Base-by-base conservation (phyloP, 768 basidiomycete genomes). In the Lactarius sanguifluus region DNA sequence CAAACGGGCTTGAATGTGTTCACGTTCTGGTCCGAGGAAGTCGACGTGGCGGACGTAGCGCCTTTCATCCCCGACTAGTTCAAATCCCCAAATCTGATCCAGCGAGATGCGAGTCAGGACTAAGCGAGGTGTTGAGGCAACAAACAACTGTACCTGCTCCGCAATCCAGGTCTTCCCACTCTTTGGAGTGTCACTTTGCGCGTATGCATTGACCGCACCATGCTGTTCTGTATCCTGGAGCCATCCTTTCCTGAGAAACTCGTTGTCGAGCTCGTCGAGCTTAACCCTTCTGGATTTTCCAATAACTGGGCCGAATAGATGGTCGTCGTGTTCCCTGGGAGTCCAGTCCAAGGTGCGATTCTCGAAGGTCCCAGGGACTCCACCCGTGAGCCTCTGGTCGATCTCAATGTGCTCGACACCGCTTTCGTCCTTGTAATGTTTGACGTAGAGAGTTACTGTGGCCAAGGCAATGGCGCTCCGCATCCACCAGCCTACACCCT, bases 401-500 rank as follows among this genome's bases (percentile, higher is more conserved):
- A 90, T 73, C 63, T 88, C 85, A 68, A 92, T 84, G 72, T 81
- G 84, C 75, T 92, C 91, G 34, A 84, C 71, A 41, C 81, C 83
- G 1, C 74, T 76, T 16, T 82, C 85, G 57, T 88, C 84, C 69
- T 81, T 86, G 78, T 81, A 85, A 72, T 92, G 77, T 65, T 84
- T 88, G 72, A 91, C 74, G 54, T 62, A 62, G 45, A 92, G 82
- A 28, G 86, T 88, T 56, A 92, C 71, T 20, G 83, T 85, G 38
- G 82, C 86, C 32, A 79, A 38, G 28, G 73, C 63, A 71, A 93
- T 91, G 30, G 82, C 74, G 65, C 81, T 86, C 69, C 91, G 85
- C 70, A 79, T 88, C 56, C 86, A 65, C 91, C 91, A 93, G 40
- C 86, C 74, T 38, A 93, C 81, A 59, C 91, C 91, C 74, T 92